Evolutionary conservation across 371 early-diverging fungal genomes (phyloP), one percentile per base, ranked within the genome.

Genomic region (Mortierella polycephala): DNA sequence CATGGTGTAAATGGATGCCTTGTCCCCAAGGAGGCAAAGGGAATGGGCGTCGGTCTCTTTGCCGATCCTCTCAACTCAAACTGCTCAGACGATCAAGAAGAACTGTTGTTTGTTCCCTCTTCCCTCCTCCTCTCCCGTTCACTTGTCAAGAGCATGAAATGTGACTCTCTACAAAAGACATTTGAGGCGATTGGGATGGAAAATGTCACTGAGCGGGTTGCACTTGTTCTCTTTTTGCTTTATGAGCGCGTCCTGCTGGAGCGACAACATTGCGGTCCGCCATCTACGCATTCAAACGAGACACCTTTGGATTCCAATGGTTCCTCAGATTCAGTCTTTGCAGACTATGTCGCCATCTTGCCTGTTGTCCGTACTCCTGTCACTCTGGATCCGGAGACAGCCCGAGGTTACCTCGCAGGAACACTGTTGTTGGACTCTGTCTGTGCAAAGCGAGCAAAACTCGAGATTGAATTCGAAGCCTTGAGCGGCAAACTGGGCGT

Each of bases 341-440:
- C 44, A 14, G 60, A 67, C 11, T 77, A 77, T n/a, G 53, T 71
- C 45, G 62, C 68, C 7, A 55, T 41, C 5, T 40, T 77, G 39
- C 77, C 77, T 7, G 71, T 71, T 5, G 50, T 77, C 39, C 60
- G 57, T 12, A 77, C 77, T 16, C 77, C 77, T 7, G 71, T 71
- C 21, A 68, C 71, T 1, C 55, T 77, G 56, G 71, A 67, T 6
- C 64, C 71, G 10, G 77, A 71, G 6, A 14, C 60, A 11, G 64
- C 46, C n/a, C 54, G 60, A 9, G 77, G 71, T 3, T 77, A 71
- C 41, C 47, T 86, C 10, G 71, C 82, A 37, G 86, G 86, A 6
- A 86, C 88, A 0, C 73, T 76, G 21, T 60, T 88, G 10, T 74
- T 71, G 11, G 71, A 68, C 12, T 77, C 87, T 10, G 72, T 82